Percentiles rank a stretch among this genome's conserved stretches.
Conservation (phyloP, 768 basidiomycete genomes). For the Chiua virens region DNA sequence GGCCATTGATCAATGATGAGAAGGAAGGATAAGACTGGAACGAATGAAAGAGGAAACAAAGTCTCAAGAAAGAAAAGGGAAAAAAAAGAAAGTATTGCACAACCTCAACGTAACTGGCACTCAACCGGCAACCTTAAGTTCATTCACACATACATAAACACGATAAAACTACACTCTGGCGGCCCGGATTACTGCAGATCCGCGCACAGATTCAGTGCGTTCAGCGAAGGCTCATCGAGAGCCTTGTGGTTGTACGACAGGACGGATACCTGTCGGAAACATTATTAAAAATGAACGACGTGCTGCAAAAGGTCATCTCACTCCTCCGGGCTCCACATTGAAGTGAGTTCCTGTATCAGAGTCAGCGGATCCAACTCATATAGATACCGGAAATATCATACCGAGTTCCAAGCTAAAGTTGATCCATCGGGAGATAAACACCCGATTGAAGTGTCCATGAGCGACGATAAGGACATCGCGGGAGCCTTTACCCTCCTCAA, state of each 20-base stretch:
- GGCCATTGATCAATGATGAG: slow-evolving; percentile 35
- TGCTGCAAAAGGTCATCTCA: slow-evolving; percentile 34
- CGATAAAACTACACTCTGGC: not conserved
- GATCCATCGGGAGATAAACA: slow-evolving; percentile 82
- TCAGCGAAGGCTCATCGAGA: slow-evolving; percentile 73
- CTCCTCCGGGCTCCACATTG: slow-evolving; percentile 82
- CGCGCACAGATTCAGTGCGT: slow-evolving; percentile 70
- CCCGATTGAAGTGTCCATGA: slow-evolving; percentile 80
- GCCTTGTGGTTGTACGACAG: slow-evolving; percentile 83
- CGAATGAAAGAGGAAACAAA: slow-evolving; percentile 10
- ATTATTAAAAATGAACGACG: slow-evolving; percentile 4
- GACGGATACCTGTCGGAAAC: slow-evolving; percentile 58
- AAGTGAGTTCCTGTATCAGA: slow-evolving; percentile 62
- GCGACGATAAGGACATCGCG: slow-evolving; percentile 88
- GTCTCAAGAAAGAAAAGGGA: slow-evolving; percentile 3
- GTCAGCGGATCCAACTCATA: slow-evolving; percentile 6
- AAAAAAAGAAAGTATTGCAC: slow-evolving; percentile 8
- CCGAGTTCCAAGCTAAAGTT: slow-evolving; percentile 60
- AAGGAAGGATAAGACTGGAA: slow-evolving; percentile 7
- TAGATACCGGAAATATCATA: slow-evolving; percentile 26
- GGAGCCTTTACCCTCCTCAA: slow-evolving; percentile 62
- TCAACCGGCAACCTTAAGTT: not conserved
- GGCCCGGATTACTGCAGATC: slow-evolving; percentile 33
- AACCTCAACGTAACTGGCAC: slow-evolving; percentile 10
- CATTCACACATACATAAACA: slow-evolving; percentile 24